These are phyloP conservation scores for Didymella exigua DNA, from an alignment of 2,329 filamentous ascomycete species.

Conservation along the genomic window DNA sequence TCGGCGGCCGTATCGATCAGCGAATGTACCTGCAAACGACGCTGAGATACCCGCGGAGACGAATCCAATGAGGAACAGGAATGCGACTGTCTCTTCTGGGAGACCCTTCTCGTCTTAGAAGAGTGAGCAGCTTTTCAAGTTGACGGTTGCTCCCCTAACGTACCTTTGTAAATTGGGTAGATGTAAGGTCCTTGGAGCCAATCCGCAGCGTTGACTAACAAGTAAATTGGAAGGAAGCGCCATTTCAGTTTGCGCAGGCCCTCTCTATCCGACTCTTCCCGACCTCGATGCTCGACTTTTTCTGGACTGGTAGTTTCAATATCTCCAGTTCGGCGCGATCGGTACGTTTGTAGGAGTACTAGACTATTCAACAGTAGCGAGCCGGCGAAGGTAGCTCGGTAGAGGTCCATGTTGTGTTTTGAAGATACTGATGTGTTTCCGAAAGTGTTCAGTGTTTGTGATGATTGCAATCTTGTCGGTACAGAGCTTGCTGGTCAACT, in stretches of 20 bases:
- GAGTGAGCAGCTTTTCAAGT: slow-evolving; percentile 6
- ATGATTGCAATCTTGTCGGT: neutral
- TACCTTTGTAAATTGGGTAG: slow-evolving; percentile 59
- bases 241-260: slow-evolving; percentile 48
- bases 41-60: slow-evolving; percentile 57
- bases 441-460: neutral
- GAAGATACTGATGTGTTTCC: neutral
- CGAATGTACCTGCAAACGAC: slow-evolving; percentile 55
- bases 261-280: slow-evolving; percentile 32
- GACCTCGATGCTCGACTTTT: slow-evolving; percentile 33
- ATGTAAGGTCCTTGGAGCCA: slow-evolving; percentile 59
- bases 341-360: slow-evolving; percentile 36
- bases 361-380: slow-evolving; percentile 36
- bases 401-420: slow-evolving; percentile 38
- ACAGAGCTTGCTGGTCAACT: neutral
- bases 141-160: neutral
- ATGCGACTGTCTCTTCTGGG: slow-evolving; percentile 53
- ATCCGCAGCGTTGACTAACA: slow-evolving; percentile 53
- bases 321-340: slow-evolving; percentile 19
- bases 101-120: slow-evolving; percentile 52
- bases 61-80: slow-evolving; percentile 51
- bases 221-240: slow-evolving; percentile 53
- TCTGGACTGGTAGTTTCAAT: slow-evolving; percentile 18
- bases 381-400: slow-evolving; percentile 36
- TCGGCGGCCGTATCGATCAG: slow-evolving; percentile 59